phyloP scores from a whole-genome alignment of 352 stramenopile species.

The Phytopythium sindhum region DNA sequence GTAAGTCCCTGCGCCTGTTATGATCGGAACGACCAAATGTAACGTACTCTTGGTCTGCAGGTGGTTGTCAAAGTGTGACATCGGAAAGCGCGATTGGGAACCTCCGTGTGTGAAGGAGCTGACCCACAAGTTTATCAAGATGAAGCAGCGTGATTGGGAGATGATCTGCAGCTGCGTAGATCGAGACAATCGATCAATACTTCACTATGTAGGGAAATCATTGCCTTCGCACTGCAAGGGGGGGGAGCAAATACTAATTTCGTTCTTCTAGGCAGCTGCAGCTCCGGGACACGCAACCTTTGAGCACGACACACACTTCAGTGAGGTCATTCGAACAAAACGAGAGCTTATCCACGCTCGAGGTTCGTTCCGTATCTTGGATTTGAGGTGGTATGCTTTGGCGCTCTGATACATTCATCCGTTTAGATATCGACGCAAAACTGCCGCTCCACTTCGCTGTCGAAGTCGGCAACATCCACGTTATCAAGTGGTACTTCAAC shows the following conservation, averaged over 20 bases:
- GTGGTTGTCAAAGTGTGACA: constrained; percentile 10
- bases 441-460: constrained; percentile 49
- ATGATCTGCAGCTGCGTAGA: constrained; percentile 31
- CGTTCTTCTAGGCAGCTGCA: constrained; percentile 16
- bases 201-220: constrained; percentile 49
- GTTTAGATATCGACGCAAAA: constrained; percentile 25
- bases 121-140: constrained; percentile 13
- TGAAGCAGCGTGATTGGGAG: constrained; percentile 29
- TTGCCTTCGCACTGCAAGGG: not conserved
- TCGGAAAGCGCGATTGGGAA: constrained; percentile 23
- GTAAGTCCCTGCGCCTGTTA: constrained; percentile 12
- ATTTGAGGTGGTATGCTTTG: not conserved
- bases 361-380: constrained; percentile 17
- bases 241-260: not conserved
- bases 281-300: constrained; percentile 11
- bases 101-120: constrained; percentile 48
- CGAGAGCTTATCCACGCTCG: constrained; percentile 17
- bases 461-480: constrained; percentile 27
- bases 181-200: constrained; percentile 31
- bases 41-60: constrained; percentile 1
- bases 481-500: constrained; percentile 34
- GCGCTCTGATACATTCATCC: not conserved
- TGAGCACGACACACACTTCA: constrained; percentile 20
- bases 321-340: constrained; percentile 22
- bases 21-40: not conserved